Conservation (phyloP, 345 rosid species). For the Bruguiera sexangula region DNA sequence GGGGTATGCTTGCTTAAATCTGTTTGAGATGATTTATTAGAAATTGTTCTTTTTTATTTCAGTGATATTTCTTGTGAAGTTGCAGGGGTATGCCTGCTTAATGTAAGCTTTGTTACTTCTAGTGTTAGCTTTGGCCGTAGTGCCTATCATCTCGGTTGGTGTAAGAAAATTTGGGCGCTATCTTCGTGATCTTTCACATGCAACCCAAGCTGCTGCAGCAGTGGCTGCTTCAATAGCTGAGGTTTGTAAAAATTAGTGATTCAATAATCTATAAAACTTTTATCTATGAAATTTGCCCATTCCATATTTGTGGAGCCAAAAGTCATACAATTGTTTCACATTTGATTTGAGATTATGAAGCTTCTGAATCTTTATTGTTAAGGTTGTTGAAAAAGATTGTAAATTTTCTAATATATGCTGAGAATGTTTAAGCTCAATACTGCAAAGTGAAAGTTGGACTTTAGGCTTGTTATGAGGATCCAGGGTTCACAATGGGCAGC, state of each 20-base stretch:
- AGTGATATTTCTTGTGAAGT: background rate
- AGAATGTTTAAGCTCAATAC: background rate
- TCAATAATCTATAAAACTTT: too few species aligned
- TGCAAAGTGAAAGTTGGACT: background rate
- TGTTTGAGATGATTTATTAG: background rate
- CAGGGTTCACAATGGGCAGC: too few species aligned
- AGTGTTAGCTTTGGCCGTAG: slow-evolving; percentile 87
- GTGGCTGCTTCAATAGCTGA: slow-evolving; percentile 92
- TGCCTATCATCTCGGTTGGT: slow-evolving; percentile 71
- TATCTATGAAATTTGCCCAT: background rate
- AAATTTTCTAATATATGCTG: background rate
- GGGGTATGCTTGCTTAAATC: too few species aligned
- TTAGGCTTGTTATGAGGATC: too few species aligned
- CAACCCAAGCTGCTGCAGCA: slow-evolving; percentile 97
- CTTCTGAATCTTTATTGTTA: background rate
- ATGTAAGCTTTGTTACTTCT: slow-evolving; percentile 8
- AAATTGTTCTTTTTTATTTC: background rate
- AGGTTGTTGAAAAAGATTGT: background rate
- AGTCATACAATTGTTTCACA: background rate
- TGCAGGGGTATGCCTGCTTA: background rate
- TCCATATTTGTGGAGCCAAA: background rate
- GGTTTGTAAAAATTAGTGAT: slow-evolving; percentile 36
- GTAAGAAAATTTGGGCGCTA: slow-evolving; percentile 69
- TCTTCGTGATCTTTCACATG: slow-evolving; percentile 88
- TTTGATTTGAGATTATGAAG: background rate